Percentiles rank a stretch among this genome's conserved stretches.
phyloP scores from a whole-genome alignment of 2,329 filamentous ascomycete species.

The Pochonia chlamydosporia region DNA sequence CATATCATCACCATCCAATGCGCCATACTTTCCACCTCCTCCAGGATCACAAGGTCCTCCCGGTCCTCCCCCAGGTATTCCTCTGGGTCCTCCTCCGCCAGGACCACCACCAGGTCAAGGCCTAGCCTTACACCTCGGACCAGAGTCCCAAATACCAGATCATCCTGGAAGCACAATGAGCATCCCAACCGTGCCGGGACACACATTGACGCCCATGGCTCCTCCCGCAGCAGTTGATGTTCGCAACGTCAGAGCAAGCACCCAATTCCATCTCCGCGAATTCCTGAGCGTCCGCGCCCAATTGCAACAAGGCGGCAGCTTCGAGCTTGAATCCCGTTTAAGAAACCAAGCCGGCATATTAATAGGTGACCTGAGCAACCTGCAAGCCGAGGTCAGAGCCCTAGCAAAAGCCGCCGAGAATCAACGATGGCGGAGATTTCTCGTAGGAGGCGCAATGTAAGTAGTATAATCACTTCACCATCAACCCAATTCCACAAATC shows the following conservation, averaged over 20 bases:
- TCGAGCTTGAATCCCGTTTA: conserved; percentile 37
- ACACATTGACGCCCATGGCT: conserved; percentile 14
- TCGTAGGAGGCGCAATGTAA: conserved; percentile 47
- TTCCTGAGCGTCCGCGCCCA: conserved; percentile 27
- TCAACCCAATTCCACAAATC: not conserved
- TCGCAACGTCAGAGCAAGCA: conserved; percentile 23
- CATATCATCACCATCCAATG: conserved; percentile 15
- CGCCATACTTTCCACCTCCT: conserved; percentile 12
- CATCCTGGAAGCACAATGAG: conserved; percentile 14
- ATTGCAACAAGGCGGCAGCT: conserved; percentile 19
- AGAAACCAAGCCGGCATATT: conserved; percentile 35
- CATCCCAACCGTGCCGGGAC: conserved; percentile 14
- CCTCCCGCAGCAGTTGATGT: conserved; percentile 20
- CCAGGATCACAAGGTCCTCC: not conserved
- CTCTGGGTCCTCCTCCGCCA: not conserved
- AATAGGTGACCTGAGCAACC: conserved; percentile 36
- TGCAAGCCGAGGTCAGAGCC: conserved; percentile 38
- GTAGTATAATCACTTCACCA: conserved; percentile 16
- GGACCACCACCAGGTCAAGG: conserved; percentile 5
- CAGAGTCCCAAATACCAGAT: conserved; percentile 16
- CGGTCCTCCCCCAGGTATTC: not conserved
- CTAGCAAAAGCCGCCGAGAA: conserved; percentile 39
- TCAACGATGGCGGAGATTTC: conserved; percentile 46
- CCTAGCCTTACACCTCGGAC: conserved; percentile 14
- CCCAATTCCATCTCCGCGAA: conserved; percentile 30